Evolutionary conservation across 768 basidiomycete genomes (phyloP).

Genomic region (Termitomyces sp.): DNA sequence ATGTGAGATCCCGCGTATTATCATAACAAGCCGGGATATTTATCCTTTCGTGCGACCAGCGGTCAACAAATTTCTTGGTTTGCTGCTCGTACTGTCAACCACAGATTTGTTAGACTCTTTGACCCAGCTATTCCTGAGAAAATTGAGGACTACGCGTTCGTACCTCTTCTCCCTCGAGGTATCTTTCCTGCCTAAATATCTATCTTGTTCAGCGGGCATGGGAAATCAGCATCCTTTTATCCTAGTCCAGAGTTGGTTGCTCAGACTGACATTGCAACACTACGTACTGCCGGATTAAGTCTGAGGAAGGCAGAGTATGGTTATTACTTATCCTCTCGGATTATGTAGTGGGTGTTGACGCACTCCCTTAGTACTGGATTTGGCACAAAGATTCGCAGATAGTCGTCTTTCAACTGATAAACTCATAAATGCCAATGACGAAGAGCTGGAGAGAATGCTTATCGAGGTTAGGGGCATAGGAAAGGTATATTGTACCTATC

Average conservation of each 20-base stretch:
- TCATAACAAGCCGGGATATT: neutral
- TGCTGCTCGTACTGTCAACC: slow-evolving; percentile 78
- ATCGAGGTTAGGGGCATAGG: slow-evolving; percentile 80
- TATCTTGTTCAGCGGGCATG: slow-evolving; percentile 12
- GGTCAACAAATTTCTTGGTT: slow-evolving; percentile 84
- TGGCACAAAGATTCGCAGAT: slow-evolving; percentile 76
- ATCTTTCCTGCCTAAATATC: neutral
- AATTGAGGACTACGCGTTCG: slow-evolving; percentile 41
- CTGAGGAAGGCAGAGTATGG: slow-evolving; percentile 89
- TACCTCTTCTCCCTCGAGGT: slow-evolving; percentile 11
- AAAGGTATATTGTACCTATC: slow-evolving; percentile 34
- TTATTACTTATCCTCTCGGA: slow-evolving; percentile 23
- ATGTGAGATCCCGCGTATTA: slow-evolving; percentile 36
- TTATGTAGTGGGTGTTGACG: neutral
- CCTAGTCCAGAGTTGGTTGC: slow-evolving; percentile 70
- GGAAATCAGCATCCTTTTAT: slow-evolving; percentile 40
- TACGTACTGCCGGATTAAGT: slow-evolving; percentile 75
- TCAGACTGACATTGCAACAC: slow-evolving; percentile 45
- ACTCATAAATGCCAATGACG: slow-evolving; percentile 65
- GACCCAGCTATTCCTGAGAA: slow-evolving; percentile 72
- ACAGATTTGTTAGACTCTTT: slow-evolving; percentile 73
- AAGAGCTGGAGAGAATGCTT: slow-evolving; percentile 70
- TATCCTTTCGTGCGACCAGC: slow-evolving; percentile 23
- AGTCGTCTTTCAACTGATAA: slow-evolving; percentile 73
- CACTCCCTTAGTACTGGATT: slow-evolving; percentile 53